Evolutionary conservation across 768 basidiomycete genomes (phyloP).

Genomic region (Obba rivulosa): DNA sequence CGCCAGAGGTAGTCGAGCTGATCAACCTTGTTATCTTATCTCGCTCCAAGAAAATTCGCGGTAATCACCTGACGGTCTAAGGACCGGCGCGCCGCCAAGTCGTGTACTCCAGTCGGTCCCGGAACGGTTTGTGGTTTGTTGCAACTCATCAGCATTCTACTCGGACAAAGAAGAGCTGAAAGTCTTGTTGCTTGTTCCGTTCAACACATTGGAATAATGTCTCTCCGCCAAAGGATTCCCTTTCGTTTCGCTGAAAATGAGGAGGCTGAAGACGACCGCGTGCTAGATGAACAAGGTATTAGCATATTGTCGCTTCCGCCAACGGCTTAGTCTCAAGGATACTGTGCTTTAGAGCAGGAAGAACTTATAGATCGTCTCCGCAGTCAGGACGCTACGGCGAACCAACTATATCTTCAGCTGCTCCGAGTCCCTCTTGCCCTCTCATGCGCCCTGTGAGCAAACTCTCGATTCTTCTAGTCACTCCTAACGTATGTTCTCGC

Average conservation of each 20-base stretch:
- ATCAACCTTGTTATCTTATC: neutral
- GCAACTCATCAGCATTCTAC: neutral
- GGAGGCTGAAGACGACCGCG: slow-evolving; percentile 10
- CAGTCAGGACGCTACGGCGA: slow-evolving; percentile 9
- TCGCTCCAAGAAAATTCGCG: neutral
- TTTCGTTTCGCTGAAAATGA: slow-evolving; percentile 16
- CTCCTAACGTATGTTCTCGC: neutral
- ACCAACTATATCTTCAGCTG: slow-evolving; percentile 9
- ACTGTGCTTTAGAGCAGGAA: slow-evolving; percentile 19
- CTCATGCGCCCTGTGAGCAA: slow-evolving; percentile 18
- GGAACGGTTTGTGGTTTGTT: too few relatives aligned
- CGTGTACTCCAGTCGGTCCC: neutral
- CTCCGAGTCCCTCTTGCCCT: slow-evolving; percentile 15
- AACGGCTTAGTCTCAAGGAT: neutral
- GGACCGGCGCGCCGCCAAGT: neutral
- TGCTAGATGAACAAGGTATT: slow-evolving; percentile 25
- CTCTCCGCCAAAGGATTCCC: slow-evolving; percentile 12
- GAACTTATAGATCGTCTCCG: slow-evolving; percentile 20
- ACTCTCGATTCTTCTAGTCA: neutral
- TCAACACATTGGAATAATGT: neutral
- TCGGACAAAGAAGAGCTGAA: too few relatives aligned
- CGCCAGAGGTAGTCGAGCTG: neutral
- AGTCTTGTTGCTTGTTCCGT: neutral
- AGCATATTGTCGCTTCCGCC: neutral
- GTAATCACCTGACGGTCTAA: too few relatives aligned